phyloP scores from a whole-genome alignment of 176 grass and related monocot species.

The Avena sativa region DNA sequence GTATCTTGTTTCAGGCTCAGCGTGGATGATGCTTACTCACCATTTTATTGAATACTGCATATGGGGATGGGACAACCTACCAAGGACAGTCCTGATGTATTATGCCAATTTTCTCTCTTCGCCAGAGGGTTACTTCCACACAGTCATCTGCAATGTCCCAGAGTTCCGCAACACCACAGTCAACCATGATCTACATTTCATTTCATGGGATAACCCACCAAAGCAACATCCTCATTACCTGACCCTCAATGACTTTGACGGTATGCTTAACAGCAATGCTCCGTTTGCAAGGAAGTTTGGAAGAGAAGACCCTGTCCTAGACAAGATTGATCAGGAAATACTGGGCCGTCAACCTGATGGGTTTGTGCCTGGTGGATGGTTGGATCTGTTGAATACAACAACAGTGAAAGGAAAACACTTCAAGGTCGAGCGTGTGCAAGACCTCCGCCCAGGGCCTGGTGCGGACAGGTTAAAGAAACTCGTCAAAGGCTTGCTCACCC shows the following conservation, averaged over 20 bases:
- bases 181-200: slow-evolving; percentile 97
- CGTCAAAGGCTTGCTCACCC: slow-evolving; percentile 62
- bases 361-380: slow-evolving; percentile 76
- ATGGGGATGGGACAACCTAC: slow-evolving; percentile 99
- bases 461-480: slow-evolving; percentile 77
- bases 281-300: slow-evolving; percentile 94
- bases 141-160: slow-evolving; percentile 88
- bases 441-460: slow-evolving; percentile 74
- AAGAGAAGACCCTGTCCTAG: slow-evolving; percentile 77
- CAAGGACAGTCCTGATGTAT: slow-evolving; percentile 95
- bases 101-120: slow-evolving; percentile 98
- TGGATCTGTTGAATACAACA: slow-evolving; percentile 59
- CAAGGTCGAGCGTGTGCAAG: slow-evolving; percentile 53
- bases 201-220: slow-evolving; percentile 98
- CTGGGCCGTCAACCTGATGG: slow-evolving; percentile 63
- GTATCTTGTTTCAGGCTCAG: slow-evolving; percentile 77
- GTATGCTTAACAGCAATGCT: slow-evolving; percentile 81
- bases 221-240: slow-evolving; percentile 97
- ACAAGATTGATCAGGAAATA: slow-evolving; percentile 89
- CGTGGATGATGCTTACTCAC: slow-evolving; percentile 97
- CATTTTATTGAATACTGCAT: slow-evolving; percentile 90
- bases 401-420: slow-evolving; percentile 57
- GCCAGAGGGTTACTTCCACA: slow-evolving; percentile 96
- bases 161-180: slow-evolving; percentile 94
- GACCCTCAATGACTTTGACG: slow-evolving; percentile 60